Base-by-base conservation (phyloP, 2,329 filamentous ascomycete species). In the Aspergillus fumigatiaffinis region DNA sequence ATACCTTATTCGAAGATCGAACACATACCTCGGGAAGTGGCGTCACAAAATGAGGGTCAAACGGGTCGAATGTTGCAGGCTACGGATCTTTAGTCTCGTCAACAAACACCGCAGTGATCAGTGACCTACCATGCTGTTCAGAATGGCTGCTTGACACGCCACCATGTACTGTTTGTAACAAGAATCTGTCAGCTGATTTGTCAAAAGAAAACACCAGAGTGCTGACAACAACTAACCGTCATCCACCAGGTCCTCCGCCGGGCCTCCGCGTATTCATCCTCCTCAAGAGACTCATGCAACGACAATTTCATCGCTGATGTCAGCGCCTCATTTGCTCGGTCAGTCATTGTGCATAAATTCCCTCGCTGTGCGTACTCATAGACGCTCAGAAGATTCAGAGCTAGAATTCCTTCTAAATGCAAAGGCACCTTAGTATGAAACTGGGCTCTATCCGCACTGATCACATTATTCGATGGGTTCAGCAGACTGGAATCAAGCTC, bases 141-240 rank as follows among this genome's bases (percentile, higher is more conserved):
- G 78, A 53, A 83, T 81, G 1, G 79, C 76, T 10, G 74, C 77
- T 63, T 84, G 81, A 46, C 79, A 81, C 4, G 78, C 76, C 57
- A 75, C 78, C 17, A 81, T 74, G 57, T 82, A 83, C 71, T 79
- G 28, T 25, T 26, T 23, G 44, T 9, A 14, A 26, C 6, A 2
- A 14, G 2, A 8, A 25, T 35, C 50, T 3, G 58, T 64, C 47
- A 58, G 46, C 25, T 51, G 50, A 21, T 38, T 25, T 5, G 12
- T 23, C 12, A 3, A 51, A 32, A 21, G 21, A 12, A 17, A 25
- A 32, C 3, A 5, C 17, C n/a, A 46, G 12, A 4, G 4, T 4
- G 28, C 23, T 20, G 47, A 38, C 54, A 55, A 50, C 6, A 47
- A 59, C 55, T 20, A 47, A 70, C 68, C 46, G 65, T 65, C 63